Evolutionary conservation across 225 moss, liverwort and hornwort genomes (phyloP).

Genomic region (Marchantia polymorpha): DNA sequence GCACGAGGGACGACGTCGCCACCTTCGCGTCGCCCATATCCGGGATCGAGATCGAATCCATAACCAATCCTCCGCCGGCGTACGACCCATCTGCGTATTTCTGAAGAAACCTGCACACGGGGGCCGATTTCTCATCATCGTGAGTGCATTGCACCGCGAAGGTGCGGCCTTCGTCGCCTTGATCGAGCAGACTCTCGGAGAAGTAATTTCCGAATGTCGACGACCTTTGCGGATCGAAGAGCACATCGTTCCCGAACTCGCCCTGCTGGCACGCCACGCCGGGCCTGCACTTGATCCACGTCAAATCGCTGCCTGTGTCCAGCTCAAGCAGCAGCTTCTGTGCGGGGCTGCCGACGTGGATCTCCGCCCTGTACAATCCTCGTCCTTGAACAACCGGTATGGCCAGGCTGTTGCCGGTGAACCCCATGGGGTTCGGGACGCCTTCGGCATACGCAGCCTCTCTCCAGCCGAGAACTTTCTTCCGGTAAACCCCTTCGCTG

Average conservation of each 20-base stretch:
- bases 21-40: background rate
- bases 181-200: background rate
- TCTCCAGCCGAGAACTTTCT: too few relatives aligned
- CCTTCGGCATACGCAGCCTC: background rate
- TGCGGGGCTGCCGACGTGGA: background rate
- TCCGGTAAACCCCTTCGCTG: too few relatives aligned
- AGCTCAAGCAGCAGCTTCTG: slow-evolving; percentile 4
- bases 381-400: slow-evolving; percentile 6
- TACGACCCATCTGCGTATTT: slow-evolving; percentile 9
- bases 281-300: slow-evolving; percentile 13
- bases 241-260: background rate
- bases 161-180: background rate
- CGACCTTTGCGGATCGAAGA: background rate
- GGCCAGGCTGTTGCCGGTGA: background rate
- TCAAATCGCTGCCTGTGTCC: slow-evolving; percentile 14
- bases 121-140: too few relatives aligned
- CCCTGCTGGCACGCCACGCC: background rate
- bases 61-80: background rate
- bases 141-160: background rate
- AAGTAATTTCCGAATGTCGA: background rate
- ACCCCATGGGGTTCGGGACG: background rate
- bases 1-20: background rate
- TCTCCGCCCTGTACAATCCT: slow-evolving; percentile 7
- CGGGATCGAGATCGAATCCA: background rate
- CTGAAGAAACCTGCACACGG: background rate